Conservation (phyloP, 805 yeast species). For the Saccharomycopsis babjevae region DNA sequence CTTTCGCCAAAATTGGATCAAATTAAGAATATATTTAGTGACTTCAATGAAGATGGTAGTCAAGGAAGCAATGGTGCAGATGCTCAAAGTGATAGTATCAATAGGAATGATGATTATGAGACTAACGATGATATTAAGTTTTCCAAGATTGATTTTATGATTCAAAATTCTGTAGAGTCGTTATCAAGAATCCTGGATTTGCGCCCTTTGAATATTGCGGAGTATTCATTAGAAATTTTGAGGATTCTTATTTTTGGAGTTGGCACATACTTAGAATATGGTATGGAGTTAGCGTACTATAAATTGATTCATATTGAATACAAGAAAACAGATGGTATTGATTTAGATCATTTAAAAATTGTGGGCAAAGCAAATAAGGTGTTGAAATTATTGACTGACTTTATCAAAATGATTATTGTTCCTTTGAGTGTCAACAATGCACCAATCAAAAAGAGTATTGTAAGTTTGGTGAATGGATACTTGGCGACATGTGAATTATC, state of each 20-base stretch:
- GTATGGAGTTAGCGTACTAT: conserved; percentile 59
- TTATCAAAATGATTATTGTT: conserved; percentile 62
- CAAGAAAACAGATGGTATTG: conserved; percentile 25
- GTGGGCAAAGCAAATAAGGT: conserved; percentile 49
- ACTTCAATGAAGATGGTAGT: conserved; percentile 8
- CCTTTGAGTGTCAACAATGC: conserved; percentile 63
- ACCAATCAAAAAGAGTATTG: conserved; percentile 46
- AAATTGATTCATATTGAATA: conserved; percentile 31
- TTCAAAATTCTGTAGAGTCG: conserved; percentile 67
- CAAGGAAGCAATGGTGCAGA: background rate
- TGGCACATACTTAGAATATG: conserved; percentile 67
- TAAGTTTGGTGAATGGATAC: conserved; percentile 50
- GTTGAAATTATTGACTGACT: conserved; percentile 54
- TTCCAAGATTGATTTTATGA: conserved; percentile 46
- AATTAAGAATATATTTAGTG: conserved; percentile 13
- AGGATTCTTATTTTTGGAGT: conserved; percentile 59
- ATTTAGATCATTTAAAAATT: conserved; percentile 38
- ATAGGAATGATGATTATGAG: conserved; percentile 4
- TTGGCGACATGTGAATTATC: conserved; percentile 54
- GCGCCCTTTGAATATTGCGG: conserved; percentile 50
- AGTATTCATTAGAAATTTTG: conserved; percentile 53
- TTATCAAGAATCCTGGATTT: conserved; percentile 69
- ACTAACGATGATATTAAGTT: conserved; percentile 27
- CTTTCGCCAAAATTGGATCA: conserved; percentile 17
- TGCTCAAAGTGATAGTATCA: background rate